phyloP scores from a whole-genome alignment of 2,329 filamentous ascomycete genomes.

The Aaosphaeria arxii region DNA sequence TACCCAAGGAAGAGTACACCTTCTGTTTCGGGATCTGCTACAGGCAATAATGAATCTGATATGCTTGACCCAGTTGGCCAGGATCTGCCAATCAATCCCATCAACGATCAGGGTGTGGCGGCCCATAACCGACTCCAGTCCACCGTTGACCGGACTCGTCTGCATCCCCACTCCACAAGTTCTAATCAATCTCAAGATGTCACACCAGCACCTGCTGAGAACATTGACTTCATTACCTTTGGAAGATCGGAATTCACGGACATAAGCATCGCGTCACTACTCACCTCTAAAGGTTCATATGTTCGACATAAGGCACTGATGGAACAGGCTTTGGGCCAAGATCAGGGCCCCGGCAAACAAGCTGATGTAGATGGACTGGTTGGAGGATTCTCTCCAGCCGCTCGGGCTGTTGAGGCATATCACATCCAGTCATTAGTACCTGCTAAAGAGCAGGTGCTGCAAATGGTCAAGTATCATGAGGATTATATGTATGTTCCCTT shows the following conservation, averaged over 20 bases:
- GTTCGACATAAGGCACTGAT: constrained; percentile 10
- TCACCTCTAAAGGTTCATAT: constrained; percentile 20
- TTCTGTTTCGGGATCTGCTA: not conserved
- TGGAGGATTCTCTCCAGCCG: constrained; percentile 19
- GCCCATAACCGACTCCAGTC: not conserved
- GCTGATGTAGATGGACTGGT: constrained; percentile 4
- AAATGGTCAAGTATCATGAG: constrained; percentile 40
- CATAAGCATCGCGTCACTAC: constrained; percentile 22
- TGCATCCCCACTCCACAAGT: not conserved
- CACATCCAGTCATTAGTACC: constrained; percentile 40
- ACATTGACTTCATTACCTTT: constrained; percentile 17
- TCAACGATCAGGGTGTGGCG: not conserved
- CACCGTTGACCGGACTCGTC: no score
- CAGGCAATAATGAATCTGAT: not conserved
- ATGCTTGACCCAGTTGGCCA: not conserved
- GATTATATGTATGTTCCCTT: constrained; percentile 21
- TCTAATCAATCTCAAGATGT: not conserved
- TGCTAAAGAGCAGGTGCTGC: constrained; percentile 14
- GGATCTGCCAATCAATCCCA: not conserved
- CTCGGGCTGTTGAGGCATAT: constrained; percentile 20
- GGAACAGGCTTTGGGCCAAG: constrained; percentile 14
- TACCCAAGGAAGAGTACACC: constrained; percentile 12
- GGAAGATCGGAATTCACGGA: constrained; percentile 20
- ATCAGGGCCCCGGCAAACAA: constrained; percentile 4
- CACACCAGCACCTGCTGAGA: constrained; percentile 4